Base-by-base conservation (phyloP, 1,139 yeast genomes). In the Pichia inconspicua region DNA sequence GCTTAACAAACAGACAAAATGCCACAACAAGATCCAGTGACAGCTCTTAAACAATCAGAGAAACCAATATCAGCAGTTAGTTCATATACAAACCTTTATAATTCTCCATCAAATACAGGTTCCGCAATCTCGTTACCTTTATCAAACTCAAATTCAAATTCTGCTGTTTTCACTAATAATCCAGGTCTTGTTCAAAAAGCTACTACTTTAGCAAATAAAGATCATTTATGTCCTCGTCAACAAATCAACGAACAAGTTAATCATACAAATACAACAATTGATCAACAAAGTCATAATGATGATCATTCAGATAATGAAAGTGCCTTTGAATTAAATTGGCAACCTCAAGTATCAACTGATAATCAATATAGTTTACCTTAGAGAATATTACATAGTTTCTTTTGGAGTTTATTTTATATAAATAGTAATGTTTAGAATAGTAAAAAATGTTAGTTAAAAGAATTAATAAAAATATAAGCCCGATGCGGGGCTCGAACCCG, bases 401-500 rank as follows among this genome's bases (percentile, higher is more conserved):
- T 17, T 17, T 17, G 19, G 19, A 17, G 19, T 17, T 17, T 17
- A 17, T 17, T 17, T 17, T 17, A 17, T 17, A 17, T 17, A 17
- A 17, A 17, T 17, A 17, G 19, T 17, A 17, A 17, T 2, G 19
- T 17, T 17, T 17, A 17, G 19, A 17, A 3, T 17, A 3, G 19
- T 17, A 17, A 17, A 17, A 17, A 17, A 17, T 17, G 19, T 17
- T 17, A 17, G 19, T 17, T 17, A 17, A 17, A 17, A 17, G 19
- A 17, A 17, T 17, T 17, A 17, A 17, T 17, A 17, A 55, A 50
- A 51, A 36, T 43, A 22, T 36, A 53, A 63, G 67, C 68, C 67
- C 67, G 54, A 65, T 63, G 67, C 66, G 67, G 67, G 67, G 68
- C 63, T 65, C 61, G 68, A 65, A 65, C 68, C 67, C 68, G 67